Evolutionary conservation across 495 filamentous ascomycete genomes (phyloP).

Genomic region (Chaetomium cochliodes): DNA sequence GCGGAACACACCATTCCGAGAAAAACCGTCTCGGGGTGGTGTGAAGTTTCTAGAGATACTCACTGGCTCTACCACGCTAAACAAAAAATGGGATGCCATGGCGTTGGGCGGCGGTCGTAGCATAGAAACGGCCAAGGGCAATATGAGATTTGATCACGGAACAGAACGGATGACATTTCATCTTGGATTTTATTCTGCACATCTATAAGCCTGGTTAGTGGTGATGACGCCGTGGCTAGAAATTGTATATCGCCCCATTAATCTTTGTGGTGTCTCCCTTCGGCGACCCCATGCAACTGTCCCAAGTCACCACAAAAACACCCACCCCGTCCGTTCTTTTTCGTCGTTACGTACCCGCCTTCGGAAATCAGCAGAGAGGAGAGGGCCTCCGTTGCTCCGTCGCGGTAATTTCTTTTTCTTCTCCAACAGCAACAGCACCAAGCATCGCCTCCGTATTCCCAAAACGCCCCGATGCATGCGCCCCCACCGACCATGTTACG

Average conservation of each 20-base stretch:
- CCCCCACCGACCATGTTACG: constrained; percentile 19
- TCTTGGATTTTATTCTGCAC: constrained; percentile 26
- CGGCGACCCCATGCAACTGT: not conserved
- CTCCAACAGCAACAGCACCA: constrained; percentile 8
- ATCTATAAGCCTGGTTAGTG: constrained; percentile 26
- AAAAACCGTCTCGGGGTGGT: not conserved
- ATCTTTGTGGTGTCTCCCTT: not conserved
- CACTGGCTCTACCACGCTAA: not conserved
- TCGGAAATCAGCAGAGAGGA: not conserved
- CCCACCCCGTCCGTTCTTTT: not conserved
- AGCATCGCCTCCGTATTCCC: constrained; percentile 20
- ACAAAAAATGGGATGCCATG: not conserved
- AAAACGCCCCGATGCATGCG: constrained; percentile 33
- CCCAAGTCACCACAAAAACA: not conserved
- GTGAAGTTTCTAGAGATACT: not conserved
- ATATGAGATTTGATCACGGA: not conserved
- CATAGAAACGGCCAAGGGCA: not conserved
- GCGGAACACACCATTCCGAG: not conserved
- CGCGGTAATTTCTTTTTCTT: not conserved
- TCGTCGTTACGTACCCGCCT: not conserved
- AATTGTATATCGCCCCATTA: constrained; percentile 2
- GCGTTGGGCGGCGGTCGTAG: not conserved
- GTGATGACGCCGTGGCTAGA: not conserved
- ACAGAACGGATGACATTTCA: constrained; percentile 2
- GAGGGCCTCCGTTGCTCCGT: not conserved